Evolutionary conservation across 345 rosid species (phyloP).

Genomic region (Arabis alpina): DNA sequence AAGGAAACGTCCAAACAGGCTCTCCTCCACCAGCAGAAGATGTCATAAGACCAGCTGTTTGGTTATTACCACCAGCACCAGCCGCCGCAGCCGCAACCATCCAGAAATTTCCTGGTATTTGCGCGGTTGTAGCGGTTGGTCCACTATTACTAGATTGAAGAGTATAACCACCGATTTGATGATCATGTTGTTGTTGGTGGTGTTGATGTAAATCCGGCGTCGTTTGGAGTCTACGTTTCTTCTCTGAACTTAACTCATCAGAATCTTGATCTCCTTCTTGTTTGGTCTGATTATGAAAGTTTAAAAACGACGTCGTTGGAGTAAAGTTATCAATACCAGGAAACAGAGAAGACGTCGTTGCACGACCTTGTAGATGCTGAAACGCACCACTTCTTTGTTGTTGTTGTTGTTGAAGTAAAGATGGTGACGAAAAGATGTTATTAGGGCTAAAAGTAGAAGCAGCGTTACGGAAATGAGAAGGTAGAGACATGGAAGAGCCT

Average conservation of each 20-base stretch:
- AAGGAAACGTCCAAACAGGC: conserved; percentile 90
- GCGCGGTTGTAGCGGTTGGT: conserved; percentile 60
- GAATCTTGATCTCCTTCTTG: conserved; percentile 54
- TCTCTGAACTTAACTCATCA: conserved; percentile 53
- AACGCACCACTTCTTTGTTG: conserved; percentile 15
- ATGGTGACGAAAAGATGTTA: conserved; percentile 24
- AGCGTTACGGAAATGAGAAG: conserved; percentile 74
- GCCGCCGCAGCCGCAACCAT: conserved; percentile 67
- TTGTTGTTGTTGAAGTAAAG: conserved; percentile 38
- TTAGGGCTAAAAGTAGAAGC: conserved; percentile 60
- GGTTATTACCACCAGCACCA: conserved; percentile 40
- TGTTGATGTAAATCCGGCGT: conserved; percentile 39
- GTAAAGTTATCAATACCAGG: conserved; percentile 39
- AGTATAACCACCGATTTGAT: conserved; percentile 68
- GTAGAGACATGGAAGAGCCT: conserved; percentile 86
- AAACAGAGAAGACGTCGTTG: conserved; percentile 42
- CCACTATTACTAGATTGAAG: conserved; percentile 60
- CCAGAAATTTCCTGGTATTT: conserved; percentile 91
- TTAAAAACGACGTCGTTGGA: conserved; percentile 64
- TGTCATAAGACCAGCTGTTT: conserved; percentile 54
- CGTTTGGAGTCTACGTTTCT: conserved; percentile 66
- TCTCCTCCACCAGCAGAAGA: conserved; percentile 50
- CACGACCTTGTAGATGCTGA: conserved; percentile 40
- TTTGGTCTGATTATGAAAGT: conserved; percentile 75
- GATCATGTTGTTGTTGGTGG: conserved; percentile 51